These are phyloP conservation scores for Moniliophthora roreri DNA, from an alignment of 1,284 basidiomycete species.

Conservation along the genomic window DNA sequence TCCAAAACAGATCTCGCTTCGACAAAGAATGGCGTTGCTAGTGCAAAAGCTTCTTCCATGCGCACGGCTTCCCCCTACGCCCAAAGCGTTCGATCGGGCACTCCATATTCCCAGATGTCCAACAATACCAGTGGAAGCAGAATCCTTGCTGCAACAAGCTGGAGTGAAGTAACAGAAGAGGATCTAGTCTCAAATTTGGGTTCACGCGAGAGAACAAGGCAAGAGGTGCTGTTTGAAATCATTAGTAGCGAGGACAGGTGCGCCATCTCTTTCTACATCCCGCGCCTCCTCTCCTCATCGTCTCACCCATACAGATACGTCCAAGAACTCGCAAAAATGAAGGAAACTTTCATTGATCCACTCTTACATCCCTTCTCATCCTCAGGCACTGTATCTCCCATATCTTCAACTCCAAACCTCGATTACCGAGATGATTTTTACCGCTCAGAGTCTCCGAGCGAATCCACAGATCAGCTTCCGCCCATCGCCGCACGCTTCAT, in stretches of 20 bases:
- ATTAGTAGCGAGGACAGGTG: conserved; percentile 95
- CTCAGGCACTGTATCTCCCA: conserved; percentile 39
- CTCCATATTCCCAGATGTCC: conserved; percentile 78
- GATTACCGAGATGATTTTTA: conserved; percentile 61
- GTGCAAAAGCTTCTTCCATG: conserved; percentile 53
- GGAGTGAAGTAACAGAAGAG: conserved; percentile 95
- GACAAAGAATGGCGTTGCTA: conserved; percentile 28
- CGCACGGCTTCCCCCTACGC: conserved; percentile 66
- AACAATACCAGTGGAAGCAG: conserved; percentile 62
- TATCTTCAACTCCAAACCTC: conserved; percentile 51
- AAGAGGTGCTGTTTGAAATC: conserved; percentile 98
- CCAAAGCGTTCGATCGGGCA: conserved; percentile 72
- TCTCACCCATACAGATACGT: conserved; percentile 73
- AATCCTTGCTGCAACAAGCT: conserved; percentile 81
- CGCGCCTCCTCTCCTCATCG: conserved; percentile 12
- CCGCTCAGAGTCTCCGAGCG: conserved; percentile 56
- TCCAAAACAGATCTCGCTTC: conserved; percentile 45
- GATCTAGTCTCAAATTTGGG: conserved; percentile 94
- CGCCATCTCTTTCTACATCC: conserved; percentile 27
- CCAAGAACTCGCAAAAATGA: conserved; percentile 85
- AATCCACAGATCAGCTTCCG: conserved; percentile 72
- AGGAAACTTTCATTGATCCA: conserved; percentile 89
- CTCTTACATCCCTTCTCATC: conserved; percentile 81
- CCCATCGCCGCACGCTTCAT: conserved; percentile 94
- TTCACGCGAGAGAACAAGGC: conserved; percentile 89